Percentiles rank a stretch among this genome's conserved stretches.
These are phyloP conservation scores for Aureobasidium melanogenum DNA, from an alignment of 2,329 filamentous ascomycete species.

Conservation along the genomic window DNA sequence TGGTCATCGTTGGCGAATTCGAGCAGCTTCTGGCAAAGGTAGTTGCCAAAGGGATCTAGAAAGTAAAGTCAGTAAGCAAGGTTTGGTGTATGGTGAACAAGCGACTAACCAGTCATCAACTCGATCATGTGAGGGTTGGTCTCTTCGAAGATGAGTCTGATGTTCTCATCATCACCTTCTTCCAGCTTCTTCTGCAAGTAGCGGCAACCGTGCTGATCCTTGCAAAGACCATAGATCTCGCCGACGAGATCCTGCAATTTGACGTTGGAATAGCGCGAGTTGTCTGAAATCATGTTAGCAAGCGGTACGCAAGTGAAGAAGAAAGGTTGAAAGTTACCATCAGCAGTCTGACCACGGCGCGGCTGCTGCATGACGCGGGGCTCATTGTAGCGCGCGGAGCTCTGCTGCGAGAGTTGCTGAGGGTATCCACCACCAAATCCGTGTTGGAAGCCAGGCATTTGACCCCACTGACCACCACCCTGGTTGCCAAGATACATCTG, in stretches of 20 bases:
- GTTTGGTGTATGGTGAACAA: background rate
- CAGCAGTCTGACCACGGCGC: slow-evolving; percentile 64
- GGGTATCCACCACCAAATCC: slow-evolving; percentile 49
- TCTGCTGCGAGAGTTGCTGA: slow-evolving; percentile 31
- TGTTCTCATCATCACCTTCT: slow-evolving; percentile 71
- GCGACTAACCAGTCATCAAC: slow-evolving; percentile 69
- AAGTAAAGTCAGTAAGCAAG: slow-evolving; percentile 18
- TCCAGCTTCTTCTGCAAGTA: slow-evolving; percentile 97
- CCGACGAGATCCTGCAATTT: slow-evolving; percentile 72
- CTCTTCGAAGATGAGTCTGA: slow-evolving; percentile 90
- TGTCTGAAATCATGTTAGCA: slow-evolving; percentile 21
- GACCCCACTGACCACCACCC: slow-evolving; percentile 26
- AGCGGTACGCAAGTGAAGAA: background rate
- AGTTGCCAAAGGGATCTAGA: slow-evolving; percentile 91
- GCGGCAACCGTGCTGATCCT: slow-evolving; percentile 95
- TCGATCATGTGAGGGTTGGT: slow-evolving; percentile 91
- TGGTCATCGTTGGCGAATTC: slow-evolving; percentile 94
- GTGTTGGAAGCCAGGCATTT: slow-evolving; percentile 33
- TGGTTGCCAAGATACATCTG: slow-evolving; percentile 47
- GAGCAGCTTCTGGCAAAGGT: slow-evolving; percentile 95
- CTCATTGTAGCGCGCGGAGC: slow-evolving; percentile 51
- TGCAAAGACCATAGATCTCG: slow-evolving; percentile 84
- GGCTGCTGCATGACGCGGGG: slow-evolving; percentile 61
- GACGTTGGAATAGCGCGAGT: slow-evolving; percentile 72
- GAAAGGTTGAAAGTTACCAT: slow-evolving; percentile 42